phyloP scores from a whole-genome alignment of 208 protist species.

The Crithidia thermophila region DNA sequence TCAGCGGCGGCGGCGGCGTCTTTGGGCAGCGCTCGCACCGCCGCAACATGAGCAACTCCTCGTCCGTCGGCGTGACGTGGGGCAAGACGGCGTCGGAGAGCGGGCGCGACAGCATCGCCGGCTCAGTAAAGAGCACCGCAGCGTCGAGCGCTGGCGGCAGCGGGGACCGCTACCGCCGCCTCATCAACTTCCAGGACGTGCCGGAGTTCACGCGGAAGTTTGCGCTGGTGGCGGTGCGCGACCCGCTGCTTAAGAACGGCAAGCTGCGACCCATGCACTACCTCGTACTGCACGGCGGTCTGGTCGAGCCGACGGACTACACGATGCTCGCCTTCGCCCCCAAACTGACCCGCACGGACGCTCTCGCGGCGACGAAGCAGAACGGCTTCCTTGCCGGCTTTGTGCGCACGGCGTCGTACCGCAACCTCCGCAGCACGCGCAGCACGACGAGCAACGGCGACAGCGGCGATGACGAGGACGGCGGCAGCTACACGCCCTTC shows the following conservation, averaged over 20 bases:
- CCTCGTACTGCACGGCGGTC: conserved; percentile 82
- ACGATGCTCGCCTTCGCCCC: conserved; percentile 79
- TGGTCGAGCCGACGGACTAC: conserved; percentile 61
- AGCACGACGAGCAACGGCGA: neutral
- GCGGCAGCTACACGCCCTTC: conserved; percentile 17
- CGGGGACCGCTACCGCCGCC: conserved; percentile 22
- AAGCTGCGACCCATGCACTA: conserved; percentile 48
- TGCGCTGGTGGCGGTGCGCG: conserved; percentile 51
- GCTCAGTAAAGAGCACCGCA: conserved; percentile 6
- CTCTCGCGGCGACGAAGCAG: conserved; percentile 10
- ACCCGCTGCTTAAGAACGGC: conserved; percentile 18
- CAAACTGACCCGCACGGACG: conserved; percentile 28
- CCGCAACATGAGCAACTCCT: conserved; percentile 9
- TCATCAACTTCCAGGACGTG: conserved; percentile 61
- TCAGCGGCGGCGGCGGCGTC: neutral
- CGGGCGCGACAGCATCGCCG: neutral
- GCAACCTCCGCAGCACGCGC: neutral
- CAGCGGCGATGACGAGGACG: conserved; percentile 13
- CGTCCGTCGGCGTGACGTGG: conserved; percentile 2
- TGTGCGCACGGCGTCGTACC: conserved; percentile 9
- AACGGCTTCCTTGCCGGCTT: conserved; percentile 8
- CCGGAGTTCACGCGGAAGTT: conserved; percentile 85
- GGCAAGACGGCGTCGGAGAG: neutral
- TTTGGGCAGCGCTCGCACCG: conserved; percentile 10
- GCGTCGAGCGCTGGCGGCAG: neutral